phyloP scores from a whole-genome alignment of 371 early-diverging fungal species.

The Mortierella sp. region DNA sequence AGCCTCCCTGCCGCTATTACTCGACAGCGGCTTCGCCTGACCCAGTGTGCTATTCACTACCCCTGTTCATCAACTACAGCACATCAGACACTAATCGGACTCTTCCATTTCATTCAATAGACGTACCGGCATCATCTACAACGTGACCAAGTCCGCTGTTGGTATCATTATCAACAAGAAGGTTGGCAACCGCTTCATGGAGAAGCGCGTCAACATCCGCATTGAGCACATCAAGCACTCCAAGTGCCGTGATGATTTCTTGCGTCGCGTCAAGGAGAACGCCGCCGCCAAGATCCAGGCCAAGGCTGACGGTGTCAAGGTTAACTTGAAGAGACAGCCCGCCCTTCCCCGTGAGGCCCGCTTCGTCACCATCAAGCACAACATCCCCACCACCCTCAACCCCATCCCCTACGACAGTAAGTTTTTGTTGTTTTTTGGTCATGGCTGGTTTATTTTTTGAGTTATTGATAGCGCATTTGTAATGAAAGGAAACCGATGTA shows the following conservation, averaged over 20 bases:
- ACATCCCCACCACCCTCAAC: conserved; percentile 92
- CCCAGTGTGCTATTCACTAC: neutral
- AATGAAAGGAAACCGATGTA: neutral
- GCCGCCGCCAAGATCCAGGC: conserved; percentile 86
- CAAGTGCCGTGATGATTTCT: conserved; percentile 99
- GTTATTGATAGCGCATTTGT: neutral
- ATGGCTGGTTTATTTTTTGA: conserved; percentile 29
- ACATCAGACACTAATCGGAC: neutral
- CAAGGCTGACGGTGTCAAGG: conserved; percentile 62
- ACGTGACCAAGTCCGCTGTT: conserved; percentile 98
- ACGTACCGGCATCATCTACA: conserved; percentile 98
- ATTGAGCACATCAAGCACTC: conserved; percentile 99
- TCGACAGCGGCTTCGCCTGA: neutral
- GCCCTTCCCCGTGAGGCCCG: conserved; percentile 93
- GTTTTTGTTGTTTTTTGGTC: neutral
- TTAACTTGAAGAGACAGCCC: conserved; percentile 96
- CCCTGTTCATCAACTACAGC: too few species aligned
- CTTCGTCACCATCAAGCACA: conserved; percentile 91
- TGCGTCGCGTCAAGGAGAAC: conserved; percentile 98
- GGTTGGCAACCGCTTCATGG: conserved; percentile 98
- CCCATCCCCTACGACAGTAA: conserved; percentile 96
- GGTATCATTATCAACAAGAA: conserved; percentile 99
- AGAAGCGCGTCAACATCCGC: conserved; percentile 99
- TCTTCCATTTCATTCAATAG: conserved; percentile 59
- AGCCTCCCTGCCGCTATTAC: neutral